phyloP scores from a whole-genome alignment of 2,329 filamentous ascomycete genomes.

The Bipolaris sorokiniana region DNA sequence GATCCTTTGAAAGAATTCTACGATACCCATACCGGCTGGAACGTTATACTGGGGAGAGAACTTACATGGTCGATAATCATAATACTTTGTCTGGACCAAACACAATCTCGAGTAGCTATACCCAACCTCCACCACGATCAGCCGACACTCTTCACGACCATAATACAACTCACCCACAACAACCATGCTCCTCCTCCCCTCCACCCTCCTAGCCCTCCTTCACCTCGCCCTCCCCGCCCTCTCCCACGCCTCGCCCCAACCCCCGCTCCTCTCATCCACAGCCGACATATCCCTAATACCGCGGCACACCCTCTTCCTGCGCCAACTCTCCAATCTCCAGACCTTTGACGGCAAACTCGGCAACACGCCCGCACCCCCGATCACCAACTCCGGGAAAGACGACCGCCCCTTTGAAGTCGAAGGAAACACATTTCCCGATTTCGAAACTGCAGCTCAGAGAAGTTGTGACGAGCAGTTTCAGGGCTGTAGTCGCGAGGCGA shows the following conservation, averaged over 20 bases:
- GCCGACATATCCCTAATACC: slow-evolving; percentile 38
- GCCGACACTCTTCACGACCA: background rate
- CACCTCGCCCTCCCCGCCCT: slow-evolving; percentile 31
- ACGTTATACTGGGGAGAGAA: background rate
- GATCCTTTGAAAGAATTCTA: background rate
- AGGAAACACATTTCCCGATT: slow-evolving; percentile 58
- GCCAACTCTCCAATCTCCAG: slow-evolving; percentile 42
- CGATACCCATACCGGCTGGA: background rate
- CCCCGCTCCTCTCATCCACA: slow-evolving; percentile 27
- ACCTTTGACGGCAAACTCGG: slow-evolving; percentile 56
- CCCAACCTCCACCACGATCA: background rate
- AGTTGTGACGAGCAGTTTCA: slow-evolving; percentile 70
- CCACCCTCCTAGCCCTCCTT: slow-evolving; percentile 29
- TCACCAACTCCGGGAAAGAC: slow-evolving; percentile 56
- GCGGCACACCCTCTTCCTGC: slow-evolving; percentile 43
- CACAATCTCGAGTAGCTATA: background rate
- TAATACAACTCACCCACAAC: background rate
- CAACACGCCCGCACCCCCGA: slow-evolving; percentile 59
- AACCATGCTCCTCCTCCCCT: slow-evolving; percentile 33
- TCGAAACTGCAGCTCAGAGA: slow-evolving; percentile 62
- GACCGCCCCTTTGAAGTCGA: slow-evolving; percentile 50
- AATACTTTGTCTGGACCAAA: background rate
- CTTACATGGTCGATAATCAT: background rate
- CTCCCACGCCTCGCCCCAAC: slow-evolving; percentile 31
- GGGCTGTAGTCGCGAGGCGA: slow-evolving; percentile 54